Evolutionary conservation across 495 filamentous ascomycete species (phyloP).

Genomic region (Penicillium silybi): DNA sequence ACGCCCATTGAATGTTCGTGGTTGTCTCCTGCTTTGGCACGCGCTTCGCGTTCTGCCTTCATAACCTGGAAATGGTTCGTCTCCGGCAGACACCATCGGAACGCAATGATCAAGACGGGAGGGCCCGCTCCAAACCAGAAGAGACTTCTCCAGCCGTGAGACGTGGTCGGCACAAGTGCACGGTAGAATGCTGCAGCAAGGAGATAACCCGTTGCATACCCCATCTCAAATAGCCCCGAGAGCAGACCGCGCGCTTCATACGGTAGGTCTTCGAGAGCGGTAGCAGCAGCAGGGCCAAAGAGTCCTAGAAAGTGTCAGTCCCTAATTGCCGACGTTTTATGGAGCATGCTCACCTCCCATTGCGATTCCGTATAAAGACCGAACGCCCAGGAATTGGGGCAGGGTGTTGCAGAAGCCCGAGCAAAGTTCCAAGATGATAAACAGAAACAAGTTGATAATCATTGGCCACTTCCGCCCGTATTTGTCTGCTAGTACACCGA

Average conservation of each 20-base stretch:
- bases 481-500: constrained; percentile 67
- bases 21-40: constrained; percentile 1
- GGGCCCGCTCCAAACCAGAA: constrained; percentile 77
- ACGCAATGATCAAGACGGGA: constrained; percentile 66
- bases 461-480: constrained; percentile 82
- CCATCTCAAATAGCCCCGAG: constrained; percentile 69
- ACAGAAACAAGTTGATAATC: constrained; percentile 66
- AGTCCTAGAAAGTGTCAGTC: constrained; percentile 33
- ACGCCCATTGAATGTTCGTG: constrained; percentile 10
- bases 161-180: constrained; percentile 59
- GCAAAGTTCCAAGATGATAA: constrained; percentile 66
- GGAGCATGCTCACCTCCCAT: constrained; percentile 55
- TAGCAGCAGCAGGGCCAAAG: constrained; percentile 75
- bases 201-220: constrained; percentile 73
- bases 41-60: constrained; percentile 30
- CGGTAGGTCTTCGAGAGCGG: constrained; percentile 73
- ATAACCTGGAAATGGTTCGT: constrained; percentile 45
- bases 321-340: not conserved
- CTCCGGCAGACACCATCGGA: constrained; percentile 65
- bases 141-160: constrained; percentile 62
- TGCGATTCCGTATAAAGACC: constrained; percentile 70
- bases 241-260: constrained; percentile 62
- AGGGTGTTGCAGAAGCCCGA: constrained; percentile 72
- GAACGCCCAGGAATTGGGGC: constrained; percentile 61
- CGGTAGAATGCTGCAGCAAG: constrained; percentile 66